Conservation (phyloP, 2,329 filamentous ascomycete species). For the Pseudogymnoascus sp. region DNA sequence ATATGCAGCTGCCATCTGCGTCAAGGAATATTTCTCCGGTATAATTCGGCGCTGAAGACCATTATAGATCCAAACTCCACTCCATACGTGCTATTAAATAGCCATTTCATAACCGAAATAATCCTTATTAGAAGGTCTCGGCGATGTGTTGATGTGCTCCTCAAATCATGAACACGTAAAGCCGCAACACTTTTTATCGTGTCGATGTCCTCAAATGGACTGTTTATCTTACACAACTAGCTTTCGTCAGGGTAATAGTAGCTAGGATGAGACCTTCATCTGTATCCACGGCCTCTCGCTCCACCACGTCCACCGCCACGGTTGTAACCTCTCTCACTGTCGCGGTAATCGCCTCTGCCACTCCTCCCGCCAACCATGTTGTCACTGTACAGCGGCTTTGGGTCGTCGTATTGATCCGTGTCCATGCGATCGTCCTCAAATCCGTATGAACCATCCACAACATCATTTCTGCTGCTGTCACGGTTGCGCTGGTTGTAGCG, state of each 20-base stretch:
- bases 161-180: background rate
- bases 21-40: background rate
- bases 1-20: background rate
- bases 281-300: slow-evolving; percentile 19
- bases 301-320: slow-evolving; percentile 19
- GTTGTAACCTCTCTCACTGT: slow-evolving; percentile 19
- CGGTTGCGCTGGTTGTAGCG: slow-evolving; percentile 21
- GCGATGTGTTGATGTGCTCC: background rate
- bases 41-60: background rate
- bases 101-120: background rate
- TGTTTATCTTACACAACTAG: background rate
- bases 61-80: background rate
- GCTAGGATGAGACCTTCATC: slow-evolving; percentile 17
- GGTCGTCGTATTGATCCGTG: slow-evolving; percentile 22
- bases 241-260: background rate
- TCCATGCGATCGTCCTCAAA: slow-evolving; percentile 29
- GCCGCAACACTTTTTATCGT: background rate
- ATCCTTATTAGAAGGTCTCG: background rate
- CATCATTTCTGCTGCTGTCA: slow-evolving; percentile 23
- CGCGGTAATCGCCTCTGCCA: slow-evolving; percentile 17
- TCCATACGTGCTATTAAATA: background rate
- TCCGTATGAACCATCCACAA: slow-evolving; percentile 30
- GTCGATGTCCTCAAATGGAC: background rate
- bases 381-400: slow-evolving; percentile 26
- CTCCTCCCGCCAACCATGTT: slow-evolving; percentile 20